phyloP scores from a whole-genome alignment of 208 protist genomes.

The Phytomonas francai region DNA sequence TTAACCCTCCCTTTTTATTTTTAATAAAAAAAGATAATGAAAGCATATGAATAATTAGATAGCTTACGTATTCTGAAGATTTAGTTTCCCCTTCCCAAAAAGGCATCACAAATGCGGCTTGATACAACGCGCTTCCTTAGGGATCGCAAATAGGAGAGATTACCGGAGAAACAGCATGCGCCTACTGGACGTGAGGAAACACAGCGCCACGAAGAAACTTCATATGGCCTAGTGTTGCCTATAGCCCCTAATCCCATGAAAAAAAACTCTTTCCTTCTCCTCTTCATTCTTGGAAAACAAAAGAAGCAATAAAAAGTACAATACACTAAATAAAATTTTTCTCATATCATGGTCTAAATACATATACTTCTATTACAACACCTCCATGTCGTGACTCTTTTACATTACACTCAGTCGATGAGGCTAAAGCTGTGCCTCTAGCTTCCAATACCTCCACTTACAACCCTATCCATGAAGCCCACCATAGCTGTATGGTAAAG shows the following conservation, averaged over 20 bases:
- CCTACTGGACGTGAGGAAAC: background rate
- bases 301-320: conserved; percentile 8
- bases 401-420: background rate
- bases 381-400: background rate
- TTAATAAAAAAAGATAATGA: background rate
- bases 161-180: background rate
- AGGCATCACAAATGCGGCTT: background rate
- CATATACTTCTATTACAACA: background rate
- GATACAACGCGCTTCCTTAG: background rate
- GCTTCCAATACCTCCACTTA: background rate
- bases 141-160: background rate
- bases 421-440: background rate
- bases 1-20: background rate
- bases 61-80: background rate
- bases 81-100: background rate
- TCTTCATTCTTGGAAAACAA: background rate
- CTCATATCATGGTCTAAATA: conserved; percentile 1
- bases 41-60: background rate
- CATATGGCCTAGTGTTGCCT: background rate
- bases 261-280: background rate
- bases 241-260: background rate
- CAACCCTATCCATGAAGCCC: conserved; percentile 2
- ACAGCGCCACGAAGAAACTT: background rate
- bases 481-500: conserved; percentile 41
- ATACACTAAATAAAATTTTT: background rate